Evolutionary conservation across 257 asterid genomes (phyloP), one percentile per base, ranked within the genome.

Genomic region (Solanum appendiculatum): DNA sequence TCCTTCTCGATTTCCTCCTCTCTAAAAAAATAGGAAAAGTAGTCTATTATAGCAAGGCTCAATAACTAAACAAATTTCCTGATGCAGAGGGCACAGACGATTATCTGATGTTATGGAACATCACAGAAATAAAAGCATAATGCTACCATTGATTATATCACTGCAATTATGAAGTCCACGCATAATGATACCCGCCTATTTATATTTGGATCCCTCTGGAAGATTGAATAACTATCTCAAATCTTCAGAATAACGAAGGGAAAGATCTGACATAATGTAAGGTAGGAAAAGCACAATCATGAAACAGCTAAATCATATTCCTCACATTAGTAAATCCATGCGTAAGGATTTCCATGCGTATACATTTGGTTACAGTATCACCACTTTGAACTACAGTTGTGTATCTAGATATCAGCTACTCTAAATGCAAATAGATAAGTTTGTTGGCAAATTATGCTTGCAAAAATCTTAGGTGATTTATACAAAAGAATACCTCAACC

Each of bases 401-500:
- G 83, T 12, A 48, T 44, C 39, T 44, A 78, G 84, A 42, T 78
- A 78, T 44, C 84, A 78, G 39, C 63, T 25, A 44, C 84, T 78
- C n/a, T 18, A 78, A 15, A 27, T 78, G 40, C 84, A 46, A 78
- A 44, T 44, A 46, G 25, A 44, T 64, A 78, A 27, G 84, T 44
- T 44, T 44, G 64, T 16, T 7, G 16, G 64, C 40, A 27, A 36
- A 78, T 44, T 78, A 5, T 78, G 27, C 64, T 78, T 16, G 27
- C 64, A 78, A 70, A 37, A 31, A 70, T 40, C 36, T 33, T 37
- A 48, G 83, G 54, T 72, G 87, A 85, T 91, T 5, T 85, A 92
- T 88, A 86, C 48, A 58, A 69, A 69, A 63, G 64, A 64, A 21
- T 95, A 96, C 99, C 98, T 96, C 98, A 75, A 94, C 85, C 99